Evolutionary conservation across 2,329 filamentous ascomycete species (phyloP), one percentile per base, ranked within the genome.

Genomic region (Alternaria sp.): DNA sequence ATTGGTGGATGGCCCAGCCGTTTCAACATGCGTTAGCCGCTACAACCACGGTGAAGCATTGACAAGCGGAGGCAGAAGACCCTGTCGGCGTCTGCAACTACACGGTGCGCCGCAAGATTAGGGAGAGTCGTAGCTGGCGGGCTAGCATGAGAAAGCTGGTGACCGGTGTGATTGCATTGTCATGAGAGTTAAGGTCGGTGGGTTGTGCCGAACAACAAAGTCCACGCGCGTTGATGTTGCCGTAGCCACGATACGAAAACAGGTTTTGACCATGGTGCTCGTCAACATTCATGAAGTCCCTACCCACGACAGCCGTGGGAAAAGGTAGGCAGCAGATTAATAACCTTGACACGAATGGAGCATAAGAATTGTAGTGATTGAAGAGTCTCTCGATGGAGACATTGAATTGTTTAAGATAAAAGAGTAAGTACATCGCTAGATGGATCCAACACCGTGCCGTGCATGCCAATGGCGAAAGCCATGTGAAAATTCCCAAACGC

Each of bases 401-500:
- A 4, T 34, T 50, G 21, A 40, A 51, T 59, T 59, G 45, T 36
- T 56, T 51, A 34, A 48, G 31, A 31, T 48, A 41, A 51, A 45
- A 3, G 17, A 17, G 17, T 17, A 17, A 56, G 36, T 40, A 54
- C 51, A 48, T 56, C 52, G 46, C 53, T 59, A 55, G 34, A 41
- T 46, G 11, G 10, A 48, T 46, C 40, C 28, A 56, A 56, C 45
- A 56, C 55, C 56, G 39, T 31, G 14, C 29, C 17, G 26, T 59
- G 39, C 34, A 36, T 41, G 33, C 44, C 40, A 45, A 23, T 40
- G 56, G 52, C 51, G 33, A 51, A 51, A 55, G 33, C 56, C 44
- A 29, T 29, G n/a, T 36, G n/a, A 26, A 9, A 41, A 56, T 31
- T 33, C 56, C 41, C 54, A 56, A 51, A 55, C 46, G 52, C 56